Base-by-base conservation (phyloP, 768 basidiomycete genomes). In the Stropharia rugosoannulata region DNA sequence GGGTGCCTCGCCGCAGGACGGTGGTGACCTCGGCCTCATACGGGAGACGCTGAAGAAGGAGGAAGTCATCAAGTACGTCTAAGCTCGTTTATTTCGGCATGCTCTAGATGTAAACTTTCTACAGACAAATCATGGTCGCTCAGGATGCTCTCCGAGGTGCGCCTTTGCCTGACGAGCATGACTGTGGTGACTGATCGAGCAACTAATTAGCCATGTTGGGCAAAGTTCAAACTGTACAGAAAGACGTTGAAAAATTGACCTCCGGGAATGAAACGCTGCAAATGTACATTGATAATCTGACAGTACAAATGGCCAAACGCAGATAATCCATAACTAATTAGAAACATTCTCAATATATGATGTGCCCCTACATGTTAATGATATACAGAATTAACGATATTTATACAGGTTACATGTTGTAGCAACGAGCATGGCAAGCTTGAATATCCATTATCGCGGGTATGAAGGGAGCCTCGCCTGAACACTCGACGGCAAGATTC, bases 231-330 rank as follows among this genome's bases (percentile, higher is more conserved):
- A 72, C 74, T 27, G 84, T 89, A 8, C 88, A 93, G 71, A 78
- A 76, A 55, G 92, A 94, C 59, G 80, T 90, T n/a, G 88, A 93
- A 58, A 92, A 89, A 68, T 76, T 94, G 18, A 72, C 78, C 1
- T 88, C 90, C 4, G 88, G 86, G 48, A 94, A 94, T 59, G 85
- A 86, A 54, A 93, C 86, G 5, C 73, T 94, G 52, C 91, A 94
- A 66, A 88, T 86, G 84, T 94, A 94, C 65, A 92, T 93, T 65
- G 90, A 94, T 66, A 94, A 94, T 62, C 67, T 94, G 63, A 93
- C 92, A 0, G 78, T 90, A 64, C 92, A 94, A 69, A 90, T 93
- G 85, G 87, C 90, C 29, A 90, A 85, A 66, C 77, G 89, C 58
- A 81, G 87, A 68, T 89, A 52, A 66, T 15, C 27, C 37, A 25